Conservation (phyloP, 345 rosid genomes). For the Eucalyptus polybractea region DNA sequence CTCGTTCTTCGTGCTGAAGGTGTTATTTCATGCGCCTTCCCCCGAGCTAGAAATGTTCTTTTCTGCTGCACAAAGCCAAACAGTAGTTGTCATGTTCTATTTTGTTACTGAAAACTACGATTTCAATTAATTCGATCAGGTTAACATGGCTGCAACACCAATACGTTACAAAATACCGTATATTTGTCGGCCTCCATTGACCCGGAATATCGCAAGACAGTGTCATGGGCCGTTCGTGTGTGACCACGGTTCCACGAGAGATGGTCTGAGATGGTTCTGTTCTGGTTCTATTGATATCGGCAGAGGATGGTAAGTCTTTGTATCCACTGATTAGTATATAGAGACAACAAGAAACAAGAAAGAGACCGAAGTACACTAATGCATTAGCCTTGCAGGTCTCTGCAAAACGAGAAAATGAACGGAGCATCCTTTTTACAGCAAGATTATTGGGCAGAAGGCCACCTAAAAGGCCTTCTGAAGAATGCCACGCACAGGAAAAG, state of each 20-base stretch:
- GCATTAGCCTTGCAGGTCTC: not conserved
- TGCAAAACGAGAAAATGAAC: not conserved
- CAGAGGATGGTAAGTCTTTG: not conserved
- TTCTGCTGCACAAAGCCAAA: not conserved
- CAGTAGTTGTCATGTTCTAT: not conserved
- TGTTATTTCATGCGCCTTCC: not conserved
- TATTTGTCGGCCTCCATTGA: constrained; percentile 10
- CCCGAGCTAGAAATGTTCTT: not conserved
- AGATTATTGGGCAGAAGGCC: not conserved
- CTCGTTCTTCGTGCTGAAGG: not conserved
- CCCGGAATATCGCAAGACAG: not conserved
- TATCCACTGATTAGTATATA: not conserved
- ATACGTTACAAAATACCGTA: constrained; percentile 26
- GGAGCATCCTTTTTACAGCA: not conserved
- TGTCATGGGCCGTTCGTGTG: not conserved
- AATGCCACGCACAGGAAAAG: not conserved
- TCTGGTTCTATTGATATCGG: not conserved
- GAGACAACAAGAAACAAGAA: not conserved
- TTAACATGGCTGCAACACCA: constrained; percentile 35
- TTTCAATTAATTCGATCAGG: not conserved
- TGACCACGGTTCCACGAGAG: constrained; percentile 4
- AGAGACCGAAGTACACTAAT: not conserved
- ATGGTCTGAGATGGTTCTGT: constrained; percentile 4
- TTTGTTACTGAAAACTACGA: not conserved
- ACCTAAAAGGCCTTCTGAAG: not conserved